Conservation (phyloP, 2,329 filamentous ascomycete species). For the Penicillium sp. region DNA sequence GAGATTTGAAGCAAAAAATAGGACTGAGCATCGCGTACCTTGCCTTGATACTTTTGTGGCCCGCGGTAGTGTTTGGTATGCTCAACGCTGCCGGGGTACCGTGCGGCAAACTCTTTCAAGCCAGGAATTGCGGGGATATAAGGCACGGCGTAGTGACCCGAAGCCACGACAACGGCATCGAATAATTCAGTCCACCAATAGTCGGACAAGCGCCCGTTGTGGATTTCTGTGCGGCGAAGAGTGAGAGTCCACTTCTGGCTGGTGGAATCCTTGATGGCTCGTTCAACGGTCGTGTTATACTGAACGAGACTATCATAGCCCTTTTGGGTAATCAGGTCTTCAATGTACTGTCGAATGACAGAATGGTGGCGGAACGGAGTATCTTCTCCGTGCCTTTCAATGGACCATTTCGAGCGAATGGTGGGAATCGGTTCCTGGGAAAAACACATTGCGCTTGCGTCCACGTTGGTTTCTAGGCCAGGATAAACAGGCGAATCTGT, state of each 20-base stretch:
- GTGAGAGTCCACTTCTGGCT: constrained; percentile 58
- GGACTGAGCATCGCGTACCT: constrained; percentile 29
- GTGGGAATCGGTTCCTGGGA: constrained; percentile 59
- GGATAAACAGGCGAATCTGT: constrained; percentile 64
- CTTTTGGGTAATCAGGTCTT: constrained; percentile 57
- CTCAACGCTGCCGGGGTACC: constrained; percentile 44
- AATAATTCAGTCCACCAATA: constrained; percentile 67
- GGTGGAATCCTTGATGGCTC: constrained; percentile 54
- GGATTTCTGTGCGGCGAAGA: constrained; percentile 47
- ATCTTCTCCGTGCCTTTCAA: constrained; percentile 57
- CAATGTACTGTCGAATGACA: constrained; percentile 60
- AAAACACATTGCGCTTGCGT: constrained; percentile 63
- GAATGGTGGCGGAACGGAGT: constrained; percentile 67
- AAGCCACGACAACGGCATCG: constrained; percentile 64
- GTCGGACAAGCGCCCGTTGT: constrained; percentile 45
- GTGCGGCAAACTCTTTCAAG: constrained; percentile 43
- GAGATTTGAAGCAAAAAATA: too few species aligned
- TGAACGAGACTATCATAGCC: constrained; percentile 55
- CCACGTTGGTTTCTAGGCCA: constrained; percentile 68
- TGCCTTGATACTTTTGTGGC: constrained; percentile 45
- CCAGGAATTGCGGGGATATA: constrained; percentile 52
- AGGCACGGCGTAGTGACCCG: constrained; percentile 64
- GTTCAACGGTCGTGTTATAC: constrained; percentile 64
- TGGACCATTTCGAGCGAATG: constrained; percentile 46
- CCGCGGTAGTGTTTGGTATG: constrained; percentile 49